phyloP scores from a whole-genome alignment of 2,329 filamentous ascomycete genomes.

The Monosporascus sp. region DNA sequence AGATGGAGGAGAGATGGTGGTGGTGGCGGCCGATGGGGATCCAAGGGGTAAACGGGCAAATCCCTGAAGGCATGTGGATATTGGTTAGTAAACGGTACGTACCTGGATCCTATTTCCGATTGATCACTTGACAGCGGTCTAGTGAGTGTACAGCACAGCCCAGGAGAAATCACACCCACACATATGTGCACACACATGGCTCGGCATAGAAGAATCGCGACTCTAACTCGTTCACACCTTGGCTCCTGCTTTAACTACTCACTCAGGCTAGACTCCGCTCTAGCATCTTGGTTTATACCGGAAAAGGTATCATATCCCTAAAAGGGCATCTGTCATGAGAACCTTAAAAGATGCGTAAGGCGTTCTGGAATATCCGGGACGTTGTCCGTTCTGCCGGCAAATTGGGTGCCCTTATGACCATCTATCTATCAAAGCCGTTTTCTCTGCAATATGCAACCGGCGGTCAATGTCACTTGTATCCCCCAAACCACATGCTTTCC shows the following conservation, averaged over 20 bases:
- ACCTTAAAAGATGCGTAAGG: neutral
- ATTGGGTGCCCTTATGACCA: neutral
- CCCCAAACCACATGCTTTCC: neutral
- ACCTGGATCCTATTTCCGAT: neutral
- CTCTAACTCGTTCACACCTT: no score
- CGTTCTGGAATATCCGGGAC: neutral
- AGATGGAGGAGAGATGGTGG: neutral
- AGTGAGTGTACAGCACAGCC: neutral
- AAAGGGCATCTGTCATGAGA: neutral
- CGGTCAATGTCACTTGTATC: neutral
- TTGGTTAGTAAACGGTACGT: neutral
- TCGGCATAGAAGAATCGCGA: neutral
- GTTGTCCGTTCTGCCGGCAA: neutral
- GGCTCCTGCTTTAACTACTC: neutral
- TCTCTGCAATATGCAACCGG: neutral
- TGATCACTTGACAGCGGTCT: slow-evolving; percentile 1
- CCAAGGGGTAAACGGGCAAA: neutral
- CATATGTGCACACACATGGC: neutral
- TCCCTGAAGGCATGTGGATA: neutral
- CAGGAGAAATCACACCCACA: neutral
- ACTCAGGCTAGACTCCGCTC: neutral
- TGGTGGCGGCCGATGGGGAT: neutral
- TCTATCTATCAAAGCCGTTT: neutral
- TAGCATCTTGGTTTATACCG: neutral
- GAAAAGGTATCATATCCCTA: neutral